phyloP scores from a whole-genome alignment of 2,329 filamentous ascomycete genomes.

The Chaetomiaceae sp. region DNA sequence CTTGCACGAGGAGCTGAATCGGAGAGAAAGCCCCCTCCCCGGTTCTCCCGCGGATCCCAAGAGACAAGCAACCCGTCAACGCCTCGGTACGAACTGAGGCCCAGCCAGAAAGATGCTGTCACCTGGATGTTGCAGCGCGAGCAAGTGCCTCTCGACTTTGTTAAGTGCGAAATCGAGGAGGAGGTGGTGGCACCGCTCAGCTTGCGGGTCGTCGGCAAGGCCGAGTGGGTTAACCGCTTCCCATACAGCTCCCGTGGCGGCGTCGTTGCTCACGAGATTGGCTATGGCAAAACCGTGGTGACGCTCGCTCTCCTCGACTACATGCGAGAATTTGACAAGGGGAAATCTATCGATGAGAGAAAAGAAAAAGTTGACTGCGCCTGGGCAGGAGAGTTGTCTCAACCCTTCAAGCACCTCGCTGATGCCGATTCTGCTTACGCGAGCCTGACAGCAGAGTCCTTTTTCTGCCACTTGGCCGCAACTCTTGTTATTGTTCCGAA shows the following conservation, averaged over 20 bases:
- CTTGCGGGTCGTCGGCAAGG: slow-evolving; percentile 31
- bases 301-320: slow-evolving; percentile 33
- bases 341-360: slow-evolving; percentile 18
- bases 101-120: slow-evolving; percentile 27
- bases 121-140: slow-evolving; percentile 30
- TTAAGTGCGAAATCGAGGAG: slow-evolving; percentile 36
- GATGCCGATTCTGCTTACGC: neutral
- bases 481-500: slow-evolving; percentile 36
- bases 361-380: slow-evolving; percentile 11
- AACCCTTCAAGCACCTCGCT: neutral
- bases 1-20: neutral
- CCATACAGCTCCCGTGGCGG: slow-evolving; percentile 30
- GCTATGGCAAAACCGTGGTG: slow-evolving; percentile 40
- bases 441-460: neutral
- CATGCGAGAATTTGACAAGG: slow-evolving; percentile 22
- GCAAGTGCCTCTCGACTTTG: slow-evolving; percentile 21
- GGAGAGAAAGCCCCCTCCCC: neutral
- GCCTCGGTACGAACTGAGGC: neutral
- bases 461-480: slow-evolving; percentile 29
- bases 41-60: slow-evolving; percentile 5
- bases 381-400: slow-evolving; percentile 2
- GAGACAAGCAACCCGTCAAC: neutral
- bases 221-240: slow-evolving; percentile 23
- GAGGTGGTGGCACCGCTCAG: slow-evolving; percentile 28
- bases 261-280: slow-evolving; percentile 39